Evolutionary conservation across 2,329 filamentous ascomycete genomes (phyloP), one percentile per base, ranked within the genome.

Genomic region (Seiridium cupressi): DNA sequence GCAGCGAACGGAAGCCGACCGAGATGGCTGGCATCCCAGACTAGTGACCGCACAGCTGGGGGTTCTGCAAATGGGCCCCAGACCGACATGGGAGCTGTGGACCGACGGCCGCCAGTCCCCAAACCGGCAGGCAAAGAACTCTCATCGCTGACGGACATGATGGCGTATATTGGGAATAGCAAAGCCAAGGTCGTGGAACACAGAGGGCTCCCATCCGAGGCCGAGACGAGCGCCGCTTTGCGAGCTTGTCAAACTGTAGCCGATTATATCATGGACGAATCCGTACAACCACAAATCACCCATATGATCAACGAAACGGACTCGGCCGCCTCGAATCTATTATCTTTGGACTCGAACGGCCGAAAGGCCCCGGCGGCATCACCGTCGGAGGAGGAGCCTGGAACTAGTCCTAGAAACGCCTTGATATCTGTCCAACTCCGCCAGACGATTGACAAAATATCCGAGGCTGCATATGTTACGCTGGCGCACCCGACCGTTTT

Each of bases 401-500:
- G n/a, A 38, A 51, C 48, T 9, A 58, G 35, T 35, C 51, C 55
- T 34, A 32, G 44, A 3, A 53, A 44, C n/a, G 56, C 53, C 9
- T 51, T 51, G 57, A 60, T 68, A 61, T 60, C 63, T 44, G 51
- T 62, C 31, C 70, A 76, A 63, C 64, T 83, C 49, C 73, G 74
- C 61, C 76, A 80, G 51, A 77, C 81, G 34, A 73, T 82, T 59
- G 76, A 82, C 66, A 78, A 77, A 65, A 79, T 89, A 59, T 87
- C 86, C 31, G 71, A 82, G 55, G 75, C 84, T 6, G 87, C 89
- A n/a, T 90, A 91, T 72, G 79, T 83, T 44, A 84, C 97, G 59
- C 73, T 96, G 61, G 83, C 84, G 53, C 86, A 94, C 66, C 87
- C 89, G 3, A 87, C 89, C 62, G 88, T 97, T 53, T 91, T 93